Evolutionary conservation across 1,284 basidiomycete genomes (phyloP), one percentile per base, ranked within the genome.

Genomic region (Austroboletus novae-zelandiae): DNA sequence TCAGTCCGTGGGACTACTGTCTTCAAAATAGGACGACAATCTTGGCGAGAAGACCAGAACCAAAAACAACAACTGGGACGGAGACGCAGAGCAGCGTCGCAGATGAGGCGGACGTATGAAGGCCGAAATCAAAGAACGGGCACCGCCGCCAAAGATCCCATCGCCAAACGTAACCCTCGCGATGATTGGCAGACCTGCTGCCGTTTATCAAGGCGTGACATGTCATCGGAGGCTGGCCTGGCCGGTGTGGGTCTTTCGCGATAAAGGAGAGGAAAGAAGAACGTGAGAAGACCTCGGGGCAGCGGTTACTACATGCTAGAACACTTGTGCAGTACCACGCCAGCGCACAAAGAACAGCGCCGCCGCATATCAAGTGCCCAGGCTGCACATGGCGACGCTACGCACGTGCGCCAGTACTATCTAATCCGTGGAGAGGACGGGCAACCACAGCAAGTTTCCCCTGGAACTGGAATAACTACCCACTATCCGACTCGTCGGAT

Each of bases 231-330:
- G 43, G 37, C 43, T 23, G 41, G 48, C 43, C 40, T 43, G 36
- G 56, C 48, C 37, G 50, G 25, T 41, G 42, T 45, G 36, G 54
- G 29, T n/a, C 43, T 46, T 47, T 48, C 20, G 42, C 13, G 58
- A 50, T 45, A 53, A 43, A 53, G 43, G 17, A 45, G 56, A 41
- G 57, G 42, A 37, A 51, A 30, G 4, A 40, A 49, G 23, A 49
- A 53, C 56, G 60, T 61, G 60, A 52, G 60, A 61, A 61, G 43
- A 34, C 47, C 17, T 14, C 15, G 29, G 15, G 27, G 29, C 5
- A 30, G 42, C 15, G 27, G 25, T 30, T 27, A 55, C 18, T 39
- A 32, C 31, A 32, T 10, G 7, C 31, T 32, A 32, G 9, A 32
- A 32, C 31, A 7, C 20, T 23, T 23, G 5, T 23, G 20, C n/a